phyloP scores from a whole-genome alignment of 2,329 filamentous ascomycete species.

The Atkinsonella hypoxylon region DNA sequence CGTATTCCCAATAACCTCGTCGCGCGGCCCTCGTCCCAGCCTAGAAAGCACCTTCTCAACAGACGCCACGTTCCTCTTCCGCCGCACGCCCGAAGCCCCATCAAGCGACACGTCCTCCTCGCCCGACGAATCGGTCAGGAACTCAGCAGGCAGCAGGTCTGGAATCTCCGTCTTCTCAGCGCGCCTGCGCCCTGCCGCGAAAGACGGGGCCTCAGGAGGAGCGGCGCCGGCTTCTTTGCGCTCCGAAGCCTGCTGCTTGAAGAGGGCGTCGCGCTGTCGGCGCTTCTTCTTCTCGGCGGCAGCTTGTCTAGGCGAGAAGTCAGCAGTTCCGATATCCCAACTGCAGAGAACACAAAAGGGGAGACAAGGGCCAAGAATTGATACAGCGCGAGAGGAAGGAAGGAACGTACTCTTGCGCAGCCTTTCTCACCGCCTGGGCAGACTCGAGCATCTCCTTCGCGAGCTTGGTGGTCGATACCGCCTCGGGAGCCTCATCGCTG shows the following conservation, averaged over 20 bases:
- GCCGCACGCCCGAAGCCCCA: slow-evolving; percentile 16
- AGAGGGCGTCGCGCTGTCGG: slow-evolving; percentile 38
- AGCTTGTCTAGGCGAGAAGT: slow-evolving; percentile 28
- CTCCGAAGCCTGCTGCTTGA: slow-evolving; percentile 42
- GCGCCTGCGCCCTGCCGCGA: slow-evolving; percentile 12
- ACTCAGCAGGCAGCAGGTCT: slow-evolving; percentile 38
- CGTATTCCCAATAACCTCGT: slow-evolving; percentile 39
- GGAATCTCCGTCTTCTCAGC: slow-evolving; percentile 27
- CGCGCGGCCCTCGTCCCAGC: slow-evolving; percentile 28
- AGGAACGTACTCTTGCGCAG: slow-evolving; percentile 36
- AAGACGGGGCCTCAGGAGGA: background rate
- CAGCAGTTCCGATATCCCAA: no score
- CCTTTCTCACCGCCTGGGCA: slow-evolving; percentile 34
- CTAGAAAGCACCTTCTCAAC: slow-evolving; percentile 26
- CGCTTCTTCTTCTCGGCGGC: slow-evolving; percentile 42
- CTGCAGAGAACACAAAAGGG: no score
- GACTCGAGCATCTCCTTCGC: slow-evolving; percentile 34
- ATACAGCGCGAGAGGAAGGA: slow-evolving; percentile 1
- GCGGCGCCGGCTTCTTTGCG: slow-evolving; percentile 20
- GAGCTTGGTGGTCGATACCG: slow-evolving; percentile 39
- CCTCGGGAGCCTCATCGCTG: slow-evolving; percentile 47
- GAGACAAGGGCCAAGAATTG: no score
- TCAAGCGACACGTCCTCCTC: slow-evolving; percentile 17
- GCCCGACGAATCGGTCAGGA: slow-evolving; percentile 39
- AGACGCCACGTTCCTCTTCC: slow-evolving; percentile 32